Evolutionary conservation across 169 alveolate genomes (phyloP), one percentile per base, ranked within the genome.

Genomic region (Miamiensis avidus): DNA sequence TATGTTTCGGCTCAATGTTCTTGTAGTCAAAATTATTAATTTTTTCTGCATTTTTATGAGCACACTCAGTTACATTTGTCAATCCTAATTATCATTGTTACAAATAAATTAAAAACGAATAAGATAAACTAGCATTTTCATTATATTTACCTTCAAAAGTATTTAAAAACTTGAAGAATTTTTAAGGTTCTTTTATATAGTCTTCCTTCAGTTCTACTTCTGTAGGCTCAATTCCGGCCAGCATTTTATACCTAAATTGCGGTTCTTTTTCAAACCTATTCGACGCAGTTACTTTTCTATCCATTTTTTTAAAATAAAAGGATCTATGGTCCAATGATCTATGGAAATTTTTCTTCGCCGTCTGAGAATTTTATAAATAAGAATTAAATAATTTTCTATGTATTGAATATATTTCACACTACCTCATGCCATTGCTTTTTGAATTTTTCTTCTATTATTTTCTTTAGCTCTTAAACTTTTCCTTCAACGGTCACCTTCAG

Each of bases 281-380:
- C 31, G 78, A 78, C 4, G 34, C 11, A 49, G 78, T 81, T 0
- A 81, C 49, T 65, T 81, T 75, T 49, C 76, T 82, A 31, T 86
- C 90, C 64, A 81, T 74, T 64, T 81, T 82, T 72, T 86, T 86
- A 81, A 79, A 86, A 81, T 76, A 76, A 31, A 86, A 86, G 4
- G 90, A 86, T 74, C 90, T 82, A 81, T 86, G 90, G 81, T 81
- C 90, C 28, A 86, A 75, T 16, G 90, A 86, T 74, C 90, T 64
- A 81, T 86, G 90, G 34, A 86, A 81, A 75, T 86, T 86, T 49
- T 32, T 86, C n/a, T 29, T 31, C n/a, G 87, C 83, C 4, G 69
- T 49, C 69, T 49, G 20, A 49, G 20, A 49, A 49, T 11, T 11
- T 49, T 11, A 49, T 11, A 11, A 11, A 49, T 49, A 20, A 49